These are phyloP conservation scores for Sporothrix dimorphospora DNA, from an alignment of 2,329 filamentous ascomycete genomes.

Conservation along the genomic window DNA sequence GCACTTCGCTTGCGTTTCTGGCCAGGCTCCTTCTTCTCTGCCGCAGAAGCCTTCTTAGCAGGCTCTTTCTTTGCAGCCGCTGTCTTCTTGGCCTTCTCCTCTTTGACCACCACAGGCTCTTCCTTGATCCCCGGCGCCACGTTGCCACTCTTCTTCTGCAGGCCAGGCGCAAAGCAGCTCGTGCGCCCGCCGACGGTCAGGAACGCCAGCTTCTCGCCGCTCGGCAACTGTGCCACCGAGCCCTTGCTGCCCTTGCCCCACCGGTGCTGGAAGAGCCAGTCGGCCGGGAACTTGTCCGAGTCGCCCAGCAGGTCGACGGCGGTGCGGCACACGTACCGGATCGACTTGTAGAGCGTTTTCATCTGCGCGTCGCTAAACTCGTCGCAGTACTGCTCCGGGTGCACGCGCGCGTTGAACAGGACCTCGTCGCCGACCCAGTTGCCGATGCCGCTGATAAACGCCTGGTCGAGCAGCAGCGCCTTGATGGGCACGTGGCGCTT, in stretches of 20 bases:
- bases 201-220: conserved; percentile 81
- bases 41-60: conserved; percentile 36
- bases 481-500: conserved; percentile 86
- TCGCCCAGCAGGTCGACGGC: conserved; percentile 80
- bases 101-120: conserved; percentile 42
- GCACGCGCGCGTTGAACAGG: conserved; percentile 82
- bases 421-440: conserved; percentile 98
- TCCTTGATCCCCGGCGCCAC: conserved; percentile 50
- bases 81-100: conserved; percentile 31
- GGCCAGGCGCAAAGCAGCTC: conserved; percentile 80
- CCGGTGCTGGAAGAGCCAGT: conserved; percentile 86
- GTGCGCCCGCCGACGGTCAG: conserved; percentile 90
- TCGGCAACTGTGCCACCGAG: conserved; percentile 69
- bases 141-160: conserved; percentile 77
- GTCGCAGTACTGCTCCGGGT: conserved; percentile 92
- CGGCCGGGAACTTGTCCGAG: conserved; percentile 78
- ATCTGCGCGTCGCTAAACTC: conserved; percentile 75
- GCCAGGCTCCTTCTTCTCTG: conserved; percentile 33
- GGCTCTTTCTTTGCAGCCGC: conserved; percentile 35
- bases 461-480: conserved; percentile 83
- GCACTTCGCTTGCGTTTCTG: conserved; percentile 30
- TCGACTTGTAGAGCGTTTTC: conserved; percentile 68
- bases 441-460: conserved; percentile 86
- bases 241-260: conserved; percentile 89
- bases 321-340: conserved; percentile 77